Evolutionary conservation across 2,329 filamentous ascomycete species (phyloP).

Genomic region (Calycina herbarum): DNA sequence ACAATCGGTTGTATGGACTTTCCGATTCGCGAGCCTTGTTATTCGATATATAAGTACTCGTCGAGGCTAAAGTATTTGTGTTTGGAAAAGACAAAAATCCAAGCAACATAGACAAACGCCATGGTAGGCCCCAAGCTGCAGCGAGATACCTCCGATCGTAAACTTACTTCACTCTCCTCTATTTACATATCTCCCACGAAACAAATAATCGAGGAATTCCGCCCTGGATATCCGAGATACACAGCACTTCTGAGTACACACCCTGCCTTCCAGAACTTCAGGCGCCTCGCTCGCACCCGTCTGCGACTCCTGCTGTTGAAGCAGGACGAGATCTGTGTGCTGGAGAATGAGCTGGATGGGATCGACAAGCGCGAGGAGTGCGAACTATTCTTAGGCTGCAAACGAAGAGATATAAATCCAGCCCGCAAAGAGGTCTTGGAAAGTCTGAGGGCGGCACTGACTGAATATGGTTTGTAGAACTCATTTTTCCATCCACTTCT

Average conservation of each 20-base stretch:
- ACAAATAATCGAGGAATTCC: constrained; percentile 34
- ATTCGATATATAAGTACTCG: background rate
- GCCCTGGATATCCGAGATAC: constrained; percentile 37
- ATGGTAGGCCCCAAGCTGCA: background rate
- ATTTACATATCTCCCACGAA: background rate
- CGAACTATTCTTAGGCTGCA: constrained; percentile 24
- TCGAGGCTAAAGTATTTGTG: background rate
- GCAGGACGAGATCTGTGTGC: constrained; percentile 35
- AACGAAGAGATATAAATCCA: constrained; percentile 27
- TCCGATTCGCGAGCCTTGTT: too few species aligned
- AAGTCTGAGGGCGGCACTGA: background rate
- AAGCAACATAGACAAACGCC: background rate
- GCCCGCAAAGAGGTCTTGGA: background rate
- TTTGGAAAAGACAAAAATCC: background rate
- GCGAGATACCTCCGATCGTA: background rate
- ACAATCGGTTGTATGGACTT: too few species aligned
- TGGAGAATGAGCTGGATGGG: constrained; percentile 35
- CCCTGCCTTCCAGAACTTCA: constrained; percentile 32
- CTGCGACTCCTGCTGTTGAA: constrained; percentile 37
- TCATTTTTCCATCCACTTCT: background rate
- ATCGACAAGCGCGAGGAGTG: constrained; percentile 33
- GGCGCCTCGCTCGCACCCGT: constrained; percentile 35
- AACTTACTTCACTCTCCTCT: background rate
- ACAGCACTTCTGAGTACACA: constrained; percentile 37
- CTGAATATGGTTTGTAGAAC: background rate